Percentiles rank a stretch among this genome's conserved stretches.
phyloP scores from a whole-genome alignment of 352 stramenopile species.

The Bremia lactucae region DNA sequence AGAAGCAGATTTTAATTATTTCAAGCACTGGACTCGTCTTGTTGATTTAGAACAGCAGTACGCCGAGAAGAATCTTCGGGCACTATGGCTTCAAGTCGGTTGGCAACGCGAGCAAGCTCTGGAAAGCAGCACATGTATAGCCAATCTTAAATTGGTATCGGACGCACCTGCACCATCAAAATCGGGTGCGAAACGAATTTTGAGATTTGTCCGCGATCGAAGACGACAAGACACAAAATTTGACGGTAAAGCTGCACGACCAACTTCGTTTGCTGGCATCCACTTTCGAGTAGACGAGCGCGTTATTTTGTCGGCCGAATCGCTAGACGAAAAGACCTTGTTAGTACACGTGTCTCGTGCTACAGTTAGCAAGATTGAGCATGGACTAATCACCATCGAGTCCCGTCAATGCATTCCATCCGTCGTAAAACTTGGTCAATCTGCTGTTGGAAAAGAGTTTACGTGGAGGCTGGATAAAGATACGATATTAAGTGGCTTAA shows the following conservation, averaged over 20 bases:
- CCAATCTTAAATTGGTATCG: conserved; percentile 36
- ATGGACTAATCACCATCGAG: conserved; percentile 36
- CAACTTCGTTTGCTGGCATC: conserved; percentile 36
- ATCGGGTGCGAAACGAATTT: conserved; percentile 25
- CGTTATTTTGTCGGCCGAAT: conserved; percentile 65
- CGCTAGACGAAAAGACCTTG: conserved; percentile 46
- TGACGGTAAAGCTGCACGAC: neutral
- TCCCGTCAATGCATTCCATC: conserved; percentile 47
- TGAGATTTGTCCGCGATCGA: conserved; percentile 48
- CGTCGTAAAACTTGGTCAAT: conserved; percentile 44
- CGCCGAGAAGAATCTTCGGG: conserved; percentile 51
- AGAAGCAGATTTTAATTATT: conserved; percentile 48
- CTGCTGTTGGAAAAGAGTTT: conserved; percentile 46
- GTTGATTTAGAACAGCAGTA: conserved; percentile 71
- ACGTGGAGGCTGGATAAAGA: conserved; percentile 77
- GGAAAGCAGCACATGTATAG: conserved; percentile 44
- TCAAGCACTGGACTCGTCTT: conserved; percentile 59
- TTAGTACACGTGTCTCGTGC: conserved; percentile 55
- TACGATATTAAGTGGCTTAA: conserved; percentile 48
- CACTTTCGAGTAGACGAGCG: conserved; percentile 61
- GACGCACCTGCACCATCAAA: conserved; percentile 25
- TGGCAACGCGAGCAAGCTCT: conserved; percentile 42
- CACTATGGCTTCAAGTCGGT: conserved; percentile 55
- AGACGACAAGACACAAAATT: conserved; percentile 6
- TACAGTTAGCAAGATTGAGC: conserved; percentile 36